These are phyloP conservation scores for Nicotiana obtusifolia DNA, from an alignment of 257 asterid species.

Conservation along the genomic window DNA sequence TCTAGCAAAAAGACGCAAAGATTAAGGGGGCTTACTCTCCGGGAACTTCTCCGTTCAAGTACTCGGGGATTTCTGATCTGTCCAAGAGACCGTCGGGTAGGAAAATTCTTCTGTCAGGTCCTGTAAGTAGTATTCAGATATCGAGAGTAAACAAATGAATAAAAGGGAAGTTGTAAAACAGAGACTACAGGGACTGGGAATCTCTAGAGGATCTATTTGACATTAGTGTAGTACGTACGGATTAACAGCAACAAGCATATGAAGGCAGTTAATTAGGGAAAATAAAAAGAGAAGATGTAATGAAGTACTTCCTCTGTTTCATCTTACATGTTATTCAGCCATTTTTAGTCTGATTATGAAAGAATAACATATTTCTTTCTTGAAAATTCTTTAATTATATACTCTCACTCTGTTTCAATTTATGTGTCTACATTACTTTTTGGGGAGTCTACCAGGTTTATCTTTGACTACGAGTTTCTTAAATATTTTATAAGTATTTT, in stretches of 20 bases:
- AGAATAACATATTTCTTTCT: no score
- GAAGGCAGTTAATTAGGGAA: neutral
- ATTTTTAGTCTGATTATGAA: no score
- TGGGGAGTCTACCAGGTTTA: no score
- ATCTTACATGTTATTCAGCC: no score
- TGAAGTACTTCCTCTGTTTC: no score
- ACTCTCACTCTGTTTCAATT: no score
- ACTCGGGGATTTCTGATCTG: slow-evolving; percentile 93
- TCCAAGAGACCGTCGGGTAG: slow-evolving; percentile 91
- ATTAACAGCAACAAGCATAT: neutral
- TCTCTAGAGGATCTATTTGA: neutral
- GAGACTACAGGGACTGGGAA: neutral
- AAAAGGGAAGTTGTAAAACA: neutral
- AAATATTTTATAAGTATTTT: no score
- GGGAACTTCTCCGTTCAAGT: slow-evolving; percentile 88
- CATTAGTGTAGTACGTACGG: neutral
- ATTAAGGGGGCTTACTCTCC: slow-evolving; percentile 65
- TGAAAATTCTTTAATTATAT: no score
- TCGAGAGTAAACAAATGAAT: neutral
- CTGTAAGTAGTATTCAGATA: slow-evolving; percentile 28
- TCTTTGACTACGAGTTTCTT: no score
- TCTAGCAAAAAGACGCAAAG: neutral
- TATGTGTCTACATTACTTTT: no score
- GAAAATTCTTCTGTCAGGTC: slow-evolving; percentile 95
- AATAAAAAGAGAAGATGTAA: neutral